Conservation (phyloP, 2,329 filamentous ascomycete species). For the Penicillium expansum region DNA sequence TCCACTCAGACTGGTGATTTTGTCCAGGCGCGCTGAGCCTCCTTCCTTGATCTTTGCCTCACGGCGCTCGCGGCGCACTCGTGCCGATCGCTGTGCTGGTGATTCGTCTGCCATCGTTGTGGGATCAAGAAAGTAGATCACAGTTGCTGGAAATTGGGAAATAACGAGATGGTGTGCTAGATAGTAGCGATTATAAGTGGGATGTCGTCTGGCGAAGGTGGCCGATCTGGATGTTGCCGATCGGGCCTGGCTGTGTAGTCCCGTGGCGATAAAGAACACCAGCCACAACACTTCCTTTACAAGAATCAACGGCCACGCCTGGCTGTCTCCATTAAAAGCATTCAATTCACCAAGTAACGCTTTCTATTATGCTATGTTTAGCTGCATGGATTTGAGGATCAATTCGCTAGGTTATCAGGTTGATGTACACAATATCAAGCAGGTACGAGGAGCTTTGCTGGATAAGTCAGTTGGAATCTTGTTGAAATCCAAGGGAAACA, state of each 20-base stretch:
- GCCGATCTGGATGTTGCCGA: slow-evolving; percentile 1
- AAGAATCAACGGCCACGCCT: not conserved
- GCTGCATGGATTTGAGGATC: not conserved
- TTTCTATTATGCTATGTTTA: not conserved
- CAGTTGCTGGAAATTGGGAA: too few species aligned
- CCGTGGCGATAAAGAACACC: slow-evolving; percentile 22
- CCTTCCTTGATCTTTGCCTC: slow-evolving; percentile 61
- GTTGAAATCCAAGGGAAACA: not conserved
- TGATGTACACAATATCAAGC: not conserved
- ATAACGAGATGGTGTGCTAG: not conserved
- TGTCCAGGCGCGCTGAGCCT: slow-evolving; percentile 58
- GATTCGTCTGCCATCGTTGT: slow-evolving; percentile 44
- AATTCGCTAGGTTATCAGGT: not conserved
- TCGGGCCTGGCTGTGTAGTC: slow-evolving; percentile 1
- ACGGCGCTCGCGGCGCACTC: slow-evolving; percentile 61
- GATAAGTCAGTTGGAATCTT: not conserved
- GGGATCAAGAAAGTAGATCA: not conserved
- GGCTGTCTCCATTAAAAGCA: not conserved
- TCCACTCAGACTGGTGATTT: slow-evolving; percentile 61
- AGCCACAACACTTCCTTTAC: not conserved
- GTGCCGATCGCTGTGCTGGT: slow-evolving; percentile 52
- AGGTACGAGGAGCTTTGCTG: not conserved
- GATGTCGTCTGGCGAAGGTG: not conserved
- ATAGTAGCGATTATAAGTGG: not conserved
- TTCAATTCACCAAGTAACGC: not conserved